Evolutionary conservation across 805 yeast species (phyloP), one percentile per base, ranked within the genome.

Genomic region (Saccharomycopsis fermentans): DNA sequence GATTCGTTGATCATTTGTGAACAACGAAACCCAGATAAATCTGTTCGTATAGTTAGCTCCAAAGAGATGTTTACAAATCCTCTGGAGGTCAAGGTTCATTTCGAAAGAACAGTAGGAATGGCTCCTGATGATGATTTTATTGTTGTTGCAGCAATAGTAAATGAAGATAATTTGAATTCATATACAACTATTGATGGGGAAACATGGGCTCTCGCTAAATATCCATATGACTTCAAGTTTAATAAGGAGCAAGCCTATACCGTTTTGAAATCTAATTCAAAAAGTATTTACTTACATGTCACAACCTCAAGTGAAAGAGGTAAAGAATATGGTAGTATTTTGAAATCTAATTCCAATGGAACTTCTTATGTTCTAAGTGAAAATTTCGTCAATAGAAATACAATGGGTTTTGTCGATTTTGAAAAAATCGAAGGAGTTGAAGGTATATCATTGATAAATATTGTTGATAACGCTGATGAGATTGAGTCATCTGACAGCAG

Each of bases 291-390:
- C 70, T 67, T 94, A 71, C 97, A 90, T 69, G 86, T 90, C 6
- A 87, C 96, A 3, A 85, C 91, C 0, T 75, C 76, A 64, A 67
- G 72, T 19, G 76, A 73, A 12, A 52, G 65, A 1, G 81, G 78
- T 16, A 66, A 71, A 9, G 94, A 89, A 65, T 84, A 69, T 68
- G 99, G 99, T 17, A 77, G 89, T 0, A 72, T 94, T 19, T 74
- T 94, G 67, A 92, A 92, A 67, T 89, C 96, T 1, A 91, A 92
- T 70, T 88, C 87, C 19, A 89, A 90, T 65, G 99, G 99, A 62
- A 90, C 97, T 0, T 81, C 86, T 5, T 91, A 88, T 68, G 89
- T 86, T 2, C 72, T 82, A 40, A 74, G 90, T 1, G 75, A 86
- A 60, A 79, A 77, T 9, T 72, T 81, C 58, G 97, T 90, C 17